These are phyloP conservation scores for Silene latifolia DNA, from an alignment of 148 eudicot genomes.

Conservation along the genomic window DNA sequence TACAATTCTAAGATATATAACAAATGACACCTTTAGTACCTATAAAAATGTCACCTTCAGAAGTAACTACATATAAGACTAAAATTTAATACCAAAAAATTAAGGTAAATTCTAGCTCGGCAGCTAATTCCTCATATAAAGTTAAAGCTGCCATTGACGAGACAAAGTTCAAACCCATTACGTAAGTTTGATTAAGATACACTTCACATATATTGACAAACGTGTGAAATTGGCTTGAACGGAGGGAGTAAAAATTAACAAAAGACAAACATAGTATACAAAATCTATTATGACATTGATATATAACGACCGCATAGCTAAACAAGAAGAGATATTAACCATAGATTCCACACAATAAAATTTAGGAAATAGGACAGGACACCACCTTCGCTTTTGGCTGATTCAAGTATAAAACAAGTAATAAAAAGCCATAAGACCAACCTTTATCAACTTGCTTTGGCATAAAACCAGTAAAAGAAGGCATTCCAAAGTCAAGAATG, in stretches of 20 bases:
- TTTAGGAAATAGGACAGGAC: not conserved
- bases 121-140: not conserved
- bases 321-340: not conserved
- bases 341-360: not conserved
- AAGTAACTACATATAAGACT: not conserved
- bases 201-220: too few relatives aligned
- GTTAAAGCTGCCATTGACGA: not conserved
- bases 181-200: too few relatives aligned
- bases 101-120: not conserved
- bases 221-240: not conserved
- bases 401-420: not conserved
- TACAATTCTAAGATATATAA: not conserved
- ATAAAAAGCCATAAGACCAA: conserved; percentile 24
- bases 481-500: conserved; percentile 79
- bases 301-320: not conserved
- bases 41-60: not conserved
- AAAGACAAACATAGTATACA: not conserved
- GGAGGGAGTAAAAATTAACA: not conserved
- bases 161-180: not conserved
- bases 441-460: conserved; percentile 51
- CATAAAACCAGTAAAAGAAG: conserved; percentile 83
- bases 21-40: not conserved
- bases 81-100: not conserved
- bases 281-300: not conserved
- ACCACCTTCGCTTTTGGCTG: not conserved